Percentiles rank a stretch among this genome's conserved stretches.
These are phyloP conservation scores for Jimgerdemannia lactiflua DNA, from an alignment of 192 early-diverging fungal genomes.

Conservation along the genomic window DNA sequence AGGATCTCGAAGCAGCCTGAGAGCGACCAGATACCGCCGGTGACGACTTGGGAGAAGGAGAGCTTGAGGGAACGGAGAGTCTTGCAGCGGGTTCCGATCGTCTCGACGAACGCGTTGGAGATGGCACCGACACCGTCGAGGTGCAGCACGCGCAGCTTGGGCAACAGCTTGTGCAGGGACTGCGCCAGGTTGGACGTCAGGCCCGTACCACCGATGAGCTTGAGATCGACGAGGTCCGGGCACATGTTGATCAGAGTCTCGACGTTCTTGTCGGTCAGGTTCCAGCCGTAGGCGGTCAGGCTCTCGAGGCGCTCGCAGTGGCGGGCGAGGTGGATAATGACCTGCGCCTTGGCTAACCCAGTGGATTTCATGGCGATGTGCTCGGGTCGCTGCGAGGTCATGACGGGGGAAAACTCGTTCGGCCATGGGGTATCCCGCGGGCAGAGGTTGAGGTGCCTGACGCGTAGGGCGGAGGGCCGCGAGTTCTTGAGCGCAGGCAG, in stretches of 20 bases:
- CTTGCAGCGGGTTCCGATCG: constrained; percentile 7
- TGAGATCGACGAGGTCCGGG: constrained; percentile 5
- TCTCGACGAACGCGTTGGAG: constrained; percentile 12
- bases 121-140: constrained; percentile 7
- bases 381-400: constrained; percentile 5
- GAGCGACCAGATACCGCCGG: background rate
- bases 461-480: constrained; percentile 17
- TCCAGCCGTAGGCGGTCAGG: constrained; percentile 36
- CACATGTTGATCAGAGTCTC: constrained; percentile 5
- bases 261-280: constrained; percentile 18
- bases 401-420: background rate
- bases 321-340: constrained; percentile 13
- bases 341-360: constrained; percentile 12
- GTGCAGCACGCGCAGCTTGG: constrained; percentile 9
- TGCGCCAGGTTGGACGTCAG: background rate
- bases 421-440: constrained; percentile 7
- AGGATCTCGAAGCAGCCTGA: background rate
- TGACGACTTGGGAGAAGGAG: background rate
- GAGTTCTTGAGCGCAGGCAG: constrained; percentile 3
- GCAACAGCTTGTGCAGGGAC: constrained; percentile 4
- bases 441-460: constrained; percentile 25
- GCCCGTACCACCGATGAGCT: constrained; percentile 19
- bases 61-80: constrained; percentile 8
- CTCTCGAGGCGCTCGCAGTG: constrained; percentile 28
- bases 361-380: constrained; percentile 1